Base-by-base conservation (phyloP, 1,139 yeast species). In the Zygosaccharomyces sapae region DNA sequence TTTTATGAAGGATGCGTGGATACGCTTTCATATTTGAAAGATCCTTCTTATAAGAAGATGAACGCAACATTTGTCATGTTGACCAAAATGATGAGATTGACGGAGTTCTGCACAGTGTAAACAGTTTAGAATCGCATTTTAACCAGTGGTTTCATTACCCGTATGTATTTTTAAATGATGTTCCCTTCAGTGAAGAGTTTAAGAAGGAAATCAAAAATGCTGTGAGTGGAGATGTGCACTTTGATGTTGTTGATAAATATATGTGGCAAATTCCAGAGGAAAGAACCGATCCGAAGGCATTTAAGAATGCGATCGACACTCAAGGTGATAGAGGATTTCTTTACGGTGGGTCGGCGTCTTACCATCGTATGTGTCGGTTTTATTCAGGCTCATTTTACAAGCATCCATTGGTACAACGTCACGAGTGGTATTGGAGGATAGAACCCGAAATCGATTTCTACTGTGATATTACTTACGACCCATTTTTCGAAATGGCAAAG, bases 391-490 rank as follows among this genome's bases (percentile, higher is more conserved):
- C 76, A 52, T 89, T 89, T 62, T 86, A 79, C 70, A 77, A 80
- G 53, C 95, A 83, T 65, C 84, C 83, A 3, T 65, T 85, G 52
- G 81, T 90, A 42, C 71, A 64, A 47, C 73, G 79, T 48, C 75
- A 80, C 51, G 88, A 87, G 51, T 89, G 95, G 94, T 89, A 88
- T 69, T 89, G 96, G 96, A 74, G 97, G 46, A 88, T 90, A 7
- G 97, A 90, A 65, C 97, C 97, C 1, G 83, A 85, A 54, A 92
- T 90, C 39, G 83, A 86, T 54, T 89, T 86, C 64, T 88, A 75
- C 62, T 90, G 97, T 68, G 97, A 89, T 65, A 69, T 88, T 43
- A 84, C 96, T 0, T 88, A 89, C 67, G 97, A 90, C 67, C 96
- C 96, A 16, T 90, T 90, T 62, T 58, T 76, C 22, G 89, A 84